Conservation (phyloP, 2,329 filamentous ascomycete species). For the Phaeophleospora eucalypticola region DNA sequence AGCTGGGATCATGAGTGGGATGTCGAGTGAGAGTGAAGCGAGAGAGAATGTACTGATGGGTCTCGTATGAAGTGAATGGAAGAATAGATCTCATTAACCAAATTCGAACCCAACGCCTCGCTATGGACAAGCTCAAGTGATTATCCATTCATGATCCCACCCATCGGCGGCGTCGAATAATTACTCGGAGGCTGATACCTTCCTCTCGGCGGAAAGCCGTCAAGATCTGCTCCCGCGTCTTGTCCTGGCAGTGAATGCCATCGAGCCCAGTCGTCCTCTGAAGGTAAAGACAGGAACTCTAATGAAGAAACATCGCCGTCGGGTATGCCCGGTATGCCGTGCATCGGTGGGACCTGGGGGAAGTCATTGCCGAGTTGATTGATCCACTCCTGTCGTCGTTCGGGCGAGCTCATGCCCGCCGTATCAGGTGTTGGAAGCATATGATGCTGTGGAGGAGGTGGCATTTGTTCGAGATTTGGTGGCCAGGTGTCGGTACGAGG, state of each 20-base stretch:
- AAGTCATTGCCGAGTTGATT: slow-evolving; percentile 11
- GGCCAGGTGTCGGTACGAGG: slow-evolving; percentile 12
- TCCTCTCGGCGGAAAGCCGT: slow-evolving; percentile 13
- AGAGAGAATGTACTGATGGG: too few relatives aligned
- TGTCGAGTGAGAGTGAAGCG: slow-evolving; percentile 7
- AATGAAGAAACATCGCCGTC: slow-evolving; percentile 10
- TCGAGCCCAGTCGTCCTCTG: slow-evolving; percentile 18
- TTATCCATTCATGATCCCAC: slow-evolving; percentile 14
- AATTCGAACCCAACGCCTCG: too few relatives aligned
- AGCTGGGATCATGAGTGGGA: slow-evolving; percentile 15
- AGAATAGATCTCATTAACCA: neutral
- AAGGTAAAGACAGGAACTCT: slow-evolving; percentile 18
- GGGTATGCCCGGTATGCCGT: slow-evolving; percentile 11
- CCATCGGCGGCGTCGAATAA: slow-evolving; percentile 11
- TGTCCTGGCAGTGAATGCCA: slow-evolving; percentile 14
- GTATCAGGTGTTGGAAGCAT: slow-evolving; percentile 12
- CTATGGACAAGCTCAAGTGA: too few relatives aligned
- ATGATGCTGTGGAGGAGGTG: neutral
- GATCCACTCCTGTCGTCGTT: slow-evolving; percentile 15
- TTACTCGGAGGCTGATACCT: slow-evolving; percentile 2
- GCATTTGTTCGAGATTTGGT: neutral
- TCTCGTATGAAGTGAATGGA: too few relatives aligned
- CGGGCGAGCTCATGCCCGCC: neutral
- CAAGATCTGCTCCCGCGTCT: slow-evolving; percentile 11
- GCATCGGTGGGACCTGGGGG: slow-evolving; percentile 9